Percentiles rank a stretch among this genome's conserved stretches.
These are phyloP conservation scores for Punica granatum DNA, from an alignment of 345 rosid species.

Conservation along the genomic window DNA sequence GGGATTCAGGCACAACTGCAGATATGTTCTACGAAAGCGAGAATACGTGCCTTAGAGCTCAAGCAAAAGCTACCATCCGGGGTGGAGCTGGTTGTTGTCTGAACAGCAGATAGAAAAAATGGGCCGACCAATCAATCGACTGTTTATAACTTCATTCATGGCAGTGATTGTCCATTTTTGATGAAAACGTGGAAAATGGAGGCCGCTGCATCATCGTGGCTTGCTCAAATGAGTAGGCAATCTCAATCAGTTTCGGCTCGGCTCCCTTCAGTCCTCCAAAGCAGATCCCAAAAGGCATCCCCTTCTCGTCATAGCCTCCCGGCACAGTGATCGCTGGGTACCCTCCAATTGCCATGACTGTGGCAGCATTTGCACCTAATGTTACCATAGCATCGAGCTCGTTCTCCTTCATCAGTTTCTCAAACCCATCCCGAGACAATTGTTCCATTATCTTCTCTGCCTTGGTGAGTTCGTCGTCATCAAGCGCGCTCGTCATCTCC, in stretches of 20 bases:
- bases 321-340: slow-evolving; percentile 64
- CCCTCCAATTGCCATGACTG: slow-evolving; percentile 58
- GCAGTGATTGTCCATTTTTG: not conserved
- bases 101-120: too few relatives aligned
- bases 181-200: slow-evolving; percentile 23
- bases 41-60: too few relatives aligned
- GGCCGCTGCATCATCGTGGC: slow-evolving; percentile 51
- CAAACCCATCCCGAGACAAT: slow-evolving; percentile 37
- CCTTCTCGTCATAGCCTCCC: slow-evolving; percentile 41
- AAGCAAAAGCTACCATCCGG: too few relatives aligned
- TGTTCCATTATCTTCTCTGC: slow-evolving; percentile 22
- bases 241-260: slow-evolving; percentile 62
- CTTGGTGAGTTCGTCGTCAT: slow-evolving; percentile 13
- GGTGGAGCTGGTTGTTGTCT: too few relatives aligned
- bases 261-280: slow-evolving; percentile 56
- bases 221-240: slow-evolving; percentile 69
- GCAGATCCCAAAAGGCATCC: slow-evolving; percentile 54
- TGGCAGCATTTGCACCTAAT: slow-evolving; percentile 5
- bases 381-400: slow-evolving; percentile 53
- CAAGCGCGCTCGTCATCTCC: slow-evolving; percentile 32
- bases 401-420: slow-evolving; percentile 40
- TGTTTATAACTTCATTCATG: too few relatives aligned
- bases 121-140: too few relatives aligned
- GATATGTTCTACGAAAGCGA: too few relatives aligned
- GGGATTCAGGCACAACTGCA: too few relatives aligned